Conservation (phyloP, 495 filamentous ascomycete genomes). For the Bacidia rubella region DNA sequence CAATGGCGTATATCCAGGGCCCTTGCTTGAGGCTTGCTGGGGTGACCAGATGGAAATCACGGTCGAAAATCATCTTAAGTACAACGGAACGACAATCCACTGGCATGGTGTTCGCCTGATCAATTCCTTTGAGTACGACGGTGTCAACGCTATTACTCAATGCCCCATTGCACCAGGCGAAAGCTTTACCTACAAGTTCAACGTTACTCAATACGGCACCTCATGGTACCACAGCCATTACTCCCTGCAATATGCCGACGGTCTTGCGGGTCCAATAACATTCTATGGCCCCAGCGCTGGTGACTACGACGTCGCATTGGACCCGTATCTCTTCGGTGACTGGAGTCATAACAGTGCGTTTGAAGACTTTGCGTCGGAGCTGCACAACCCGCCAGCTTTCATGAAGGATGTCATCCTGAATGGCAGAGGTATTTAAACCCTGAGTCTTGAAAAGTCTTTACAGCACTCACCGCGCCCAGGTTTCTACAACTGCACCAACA, state of each 20-base stretch:
- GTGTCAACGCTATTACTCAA: slow-evolving; percentile 1
- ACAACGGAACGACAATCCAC: slow-evolving; percentile 11
- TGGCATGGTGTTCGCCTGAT: slow-evolving; percentile 7
- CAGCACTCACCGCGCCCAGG: neutral
- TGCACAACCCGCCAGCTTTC: neutral
- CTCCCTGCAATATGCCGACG: slow-evolving; percentile 33
- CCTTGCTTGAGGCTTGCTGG: slow-evolving; percentile 16
- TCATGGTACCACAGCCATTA: slow-evolving; percentile 50
- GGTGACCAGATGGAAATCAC: slow-evolving; percentile 17
- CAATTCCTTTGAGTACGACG: slow-evolving; percentile 5
- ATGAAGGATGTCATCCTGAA: slow-evolving; percentile 36
- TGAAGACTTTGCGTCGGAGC: slow-evolving; percentile 8
- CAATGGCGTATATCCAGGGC: slow-evolving; percentile 15
- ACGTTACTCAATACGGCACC: slow-evolving; percentile 40
- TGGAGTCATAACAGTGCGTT: slow-evolving; percentile 21
- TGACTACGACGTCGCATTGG: slow-evolving; percentile 46
- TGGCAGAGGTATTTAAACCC: slow-evolving; percentile 31
- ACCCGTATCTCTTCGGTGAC: slow-evolving; percentile 30
- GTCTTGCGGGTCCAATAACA: slow-evolving; percentile 24
- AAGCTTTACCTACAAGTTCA: slow-evolving; percentile 33
- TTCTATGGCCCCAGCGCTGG: slow-evolving; percentile 28
- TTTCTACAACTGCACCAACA: slow-evolving; percentile 3
- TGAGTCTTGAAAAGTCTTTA: too few species aligned
- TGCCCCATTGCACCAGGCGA: slow-evolving; percentile 20
- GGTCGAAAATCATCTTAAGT: slow-evolving; percentile 13